A percentile compares a stretch with the other conserved stretches of the same genome.
Conservation (phyloP, 2,329 filamentous ascomycete species). For the Fusarium graminum region DNA sequence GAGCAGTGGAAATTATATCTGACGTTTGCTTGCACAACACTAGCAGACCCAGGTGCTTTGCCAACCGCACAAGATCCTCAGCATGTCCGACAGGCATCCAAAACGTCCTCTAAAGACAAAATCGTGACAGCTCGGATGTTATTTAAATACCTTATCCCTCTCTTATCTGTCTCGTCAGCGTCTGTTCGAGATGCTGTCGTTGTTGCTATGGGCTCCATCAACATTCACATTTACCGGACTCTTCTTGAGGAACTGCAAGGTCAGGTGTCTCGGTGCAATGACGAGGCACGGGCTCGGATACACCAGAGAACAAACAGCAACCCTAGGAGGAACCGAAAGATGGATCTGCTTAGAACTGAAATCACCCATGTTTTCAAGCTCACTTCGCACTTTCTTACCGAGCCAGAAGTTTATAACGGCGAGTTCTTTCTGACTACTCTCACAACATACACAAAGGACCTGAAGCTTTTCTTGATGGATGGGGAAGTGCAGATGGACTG, state of each 20-base stretch:
- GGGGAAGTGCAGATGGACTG: slow-evolving; percentile 94
- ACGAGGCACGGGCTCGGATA: slow-evolving; percentile 87
- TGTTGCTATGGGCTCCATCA: slow-evolving; percentile 91
- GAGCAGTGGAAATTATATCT: slow-evolving; percentile 99
- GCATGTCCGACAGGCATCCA: slow-evolving; percentile 86
- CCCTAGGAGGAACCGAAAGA: slow-evolving; percentile 83
- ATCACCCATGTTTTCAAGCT: slow-evolving; percentile 97
- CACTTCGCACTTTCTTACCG: slow-evolving; percentile 88
- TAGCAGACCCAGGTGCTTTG: slow-evolving; percentile 82
- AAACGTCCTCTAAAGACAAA: slow-evolving; percentile 74
- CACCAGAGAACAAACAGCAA: slow-evolving; percentile 89
- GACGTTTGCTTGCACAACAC: slow-evolving; percentile 95
- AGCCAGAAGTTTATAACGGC: slow-evolving; percentile 82
- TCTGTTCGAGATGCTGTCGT: slow-evolving; percentile 92
- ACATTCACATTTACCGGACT: slow-evolving; percentile 91
- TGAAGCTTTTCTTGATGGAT: slow-evolving; percentile 95
- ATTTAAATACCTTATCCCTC: slow-evolving; percentile 91
- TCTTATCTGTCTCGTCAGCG: slow-evolving; percentile 82
- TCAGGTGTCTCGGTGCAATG: slow-evolving; percentile 86
- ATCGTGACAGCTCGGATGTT: slow-evolving; percentile 89
- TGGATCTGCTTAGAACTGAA: slow-evolving; percentile 89
- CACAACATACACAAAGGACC: slow-evolving; percentile 88
- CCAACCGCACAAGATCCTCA: slow-evolving; percentile 68
- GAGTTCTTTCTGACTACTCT: slow-evolving; percentile 93
- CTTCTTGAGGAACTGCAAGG: slow-evolving; percentile 91